Base-by-base conservation (phyloP, 2,329 filamentous ascomycete species). In the Arthroderma uncinatum region DNA sequence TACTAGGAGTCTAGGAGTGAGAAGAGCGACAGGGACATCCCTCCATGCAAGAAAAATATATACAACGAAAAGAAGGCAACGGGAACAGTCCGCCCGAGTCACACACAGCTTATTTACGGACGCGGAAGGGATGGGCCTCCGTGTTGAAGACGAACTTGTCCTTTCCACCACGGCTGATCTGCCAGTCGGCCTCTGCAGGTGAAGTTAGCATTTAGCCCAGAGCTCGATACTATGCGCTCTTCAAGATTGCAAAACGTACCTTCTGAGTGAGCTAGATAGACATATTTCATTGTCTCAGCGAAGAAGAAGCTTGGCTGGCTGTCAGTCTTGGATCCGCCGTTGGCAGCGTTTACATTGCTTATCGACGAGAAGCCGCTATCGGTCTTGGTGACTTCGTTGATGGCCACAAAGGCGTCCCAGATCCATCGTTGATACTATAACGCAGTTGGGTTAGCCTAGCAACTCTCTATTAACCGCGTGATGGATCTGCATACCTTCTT, bases 281-380 rank as follows among this genome's bases (percentile, higher is more conserved):
- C 76, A 69, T 94, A 94, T 77, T 95, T 95, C 70, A 95, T 68
- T 61, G 90, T 86, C 75, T 95, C 89, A 0, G 89, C 89, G 69
- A 94, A 89, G 76, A 87, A 84, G 74, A 93, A 95, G 65, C 86
- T 91, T 73, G 95, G 88, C 77, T 92, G 86, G 68, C 85, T 84
- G 68, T 95, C 82, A 42, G 71, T 70, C 59, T 79, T 82, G 0
- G 72, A 70, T 0, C 86, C 86, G 8, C 87, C 87, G 30, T 75
- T 76, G 2, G 66, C 64, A 2, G 71, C 73, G 63, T 86, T 88
- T 48, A 94, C 87, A 67, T 94, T 71, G 0, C 64, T 68, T 57
- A 94, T 74, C 30, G 79, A 78, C 10, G 80, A 80, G 71, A 83
- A 94, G 6, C 86, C 89, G 21, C 79, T 83, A 5, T 80, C 81